Conservation (phyloP, 257 asterid genomes). For the Capsicum baccatum region DNA sequence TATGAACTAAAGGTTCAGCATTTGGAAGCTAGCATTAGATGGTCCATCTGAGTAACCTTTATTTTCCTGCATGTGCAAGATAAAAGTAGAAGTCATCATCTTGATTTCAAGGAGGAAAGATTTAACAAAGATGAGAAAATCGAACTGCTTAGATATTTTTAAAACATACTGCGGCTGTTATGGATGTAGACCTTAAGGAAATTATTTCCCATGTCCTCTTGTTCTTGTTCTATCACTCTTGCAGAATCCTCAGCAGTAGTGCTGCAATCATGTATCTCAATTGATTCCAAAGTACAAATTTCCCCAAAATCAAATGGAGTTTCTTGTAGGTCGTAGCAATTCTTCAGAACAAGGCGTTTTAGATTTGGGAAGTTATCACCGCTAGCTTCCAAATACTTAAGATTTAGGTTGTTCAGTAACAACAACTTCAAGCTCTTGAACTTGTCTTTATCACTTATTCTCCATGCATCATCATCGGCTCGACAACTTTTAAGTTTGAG, state of each 20-base stretch:
- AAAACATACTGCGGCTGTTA: neutral
- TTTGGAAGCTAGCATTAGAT: too few species aligned
- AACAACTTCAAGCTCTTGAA: constrained; percentile 7
- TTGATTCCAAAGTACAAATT: neutral
- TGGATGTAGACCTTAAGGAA: neutral
- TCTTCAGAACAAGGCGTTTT: neutral
- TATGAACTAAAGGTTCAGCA: too few species aligned
- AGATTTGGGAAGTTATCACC: neutral
- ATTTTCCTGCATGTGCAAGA: neutral
- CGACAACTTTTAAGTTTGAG: neutral
- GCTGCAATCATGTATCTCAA: neutral
- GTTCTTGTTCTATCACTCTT: neutral
- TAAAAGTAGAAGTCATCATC: neutral
- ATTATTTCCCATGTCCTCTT: neutral
- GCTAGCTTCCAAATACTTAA: neutral
- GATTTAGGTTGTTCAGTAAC: neutral
- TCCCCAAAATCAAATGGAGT: constrained; percentile 5
- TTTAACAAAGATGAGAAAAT: neutral
- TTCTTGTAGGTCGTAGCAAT: neutral
- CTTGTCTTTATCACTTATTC: neutral
- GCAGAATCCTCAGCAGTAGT: neutral
- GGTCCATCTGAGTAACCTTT: neutral
- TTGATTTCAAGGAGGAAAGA: neutral
- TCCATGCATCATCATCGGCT: neutral
- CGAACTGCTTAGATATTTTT: neutral